phyloP scores from a whole-genome alignment of 129 eudicot genomes.

The Centaurea solstitialis region DNA sequence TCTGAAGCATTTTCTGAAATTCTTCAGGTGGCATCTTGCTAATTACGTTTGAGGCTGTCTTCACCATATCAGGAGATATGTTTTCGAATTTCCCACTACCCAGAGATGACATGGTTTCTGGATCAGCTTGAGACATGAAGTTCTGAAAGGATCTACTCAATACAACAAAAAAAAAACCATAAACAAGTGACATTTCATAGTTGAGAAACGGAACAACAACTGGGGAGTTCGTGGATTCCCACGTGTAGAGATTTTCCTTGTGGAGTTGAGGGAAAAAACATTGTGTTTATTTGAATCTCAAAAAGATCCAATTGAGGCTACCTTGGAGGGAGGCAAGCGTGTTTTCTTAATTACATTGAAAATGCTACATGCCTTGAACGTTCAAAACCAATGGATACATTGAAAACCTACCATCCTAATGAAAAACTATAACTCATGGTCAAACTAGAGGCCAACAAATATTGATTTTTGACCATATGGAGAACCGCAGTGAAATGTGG shows the following conservation, averaged over 20 bases:
- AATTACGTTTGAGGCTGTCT: constrained; percentile 70
- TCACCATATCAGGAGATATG: constrained; percentile 82
- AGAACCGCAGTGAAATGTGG: background rate
- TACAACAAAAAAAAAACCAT: constrained; percentile 10
- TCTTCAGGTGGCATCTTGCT: constrained; percentile 95
- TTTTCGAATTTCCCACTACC: constrained; percentile 64
- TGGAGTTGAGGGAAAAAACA: background rate
- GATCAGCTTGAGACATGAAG: constrained; percentile 75
- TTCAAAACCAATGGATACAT: background rate
- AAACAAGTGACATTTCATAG: background rate
- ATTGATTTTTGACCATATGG: background rate
- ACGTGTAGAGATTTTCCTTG: background rate
- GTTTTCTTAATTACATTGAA: background rate
- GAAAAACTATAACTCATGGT: background rate
- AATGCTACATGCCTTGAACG: background rate
- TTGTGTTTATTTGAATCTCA: background rate
- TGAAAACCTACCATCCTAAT: background rate
- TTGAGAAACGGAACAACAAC: background rate
- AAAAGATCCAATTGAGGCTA: background rate
- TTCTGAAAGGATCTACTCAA: constrained; percentile 72
- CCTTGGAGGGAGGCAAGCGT: no score
- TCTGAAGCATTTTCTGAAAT: constrained; percentile 75
- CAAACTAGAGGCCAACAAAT: background rate
- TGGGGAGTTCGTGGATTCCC: background rate
- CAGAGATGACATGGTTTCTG: constrained; percentile 70